A percentile compares a stretch with the other conserved stretches of the same genome.
These are phyloP conservation scores for Oryza meyeriana DNA, from an alignment of 176 grass and related monocot genomes.

Conservation along the genomic window DNA sequence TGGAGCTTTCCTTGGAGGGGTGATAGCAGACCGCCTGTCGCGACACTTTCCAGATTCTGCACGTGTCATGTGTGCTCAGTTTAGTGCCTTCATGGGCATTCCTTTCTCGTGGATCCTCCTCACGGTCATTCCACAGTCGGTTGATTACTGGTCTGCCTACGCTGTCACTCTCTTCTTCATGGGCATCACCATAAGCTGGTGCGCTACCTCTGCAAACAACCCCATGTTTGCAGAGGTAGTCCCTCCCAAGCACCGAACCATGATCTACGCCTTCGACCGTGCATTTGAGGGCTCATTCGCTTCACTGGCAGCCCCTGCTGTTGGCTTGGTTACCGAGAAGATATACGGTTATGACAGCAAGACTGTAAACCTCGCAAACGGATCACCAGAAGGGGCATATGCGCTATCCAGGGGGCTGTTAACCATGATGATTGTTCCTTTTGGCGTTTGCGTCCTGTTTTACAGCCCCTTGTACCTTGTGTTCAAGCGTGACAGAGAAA, in stretches of 20 bases:
- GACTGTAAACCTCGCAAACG: constrained; percentile 54
- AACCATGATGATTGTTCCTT: constrained; percentile 85
- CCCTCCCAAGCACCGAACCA: constrained; percentile 69
- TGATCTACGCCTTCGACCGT: constrained; percentile 82
- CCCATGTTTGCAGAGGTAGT: constrained; percentile 92
- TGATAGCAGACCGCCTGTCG: constrained; percentile 73
- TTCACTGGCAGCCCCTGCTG: constrained; percentile 65
- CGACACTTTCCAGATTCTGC: constrained; percentile 55
- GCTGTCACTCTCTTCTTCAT: constrained; percentile 68
- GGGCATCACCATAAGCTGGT: constrained; percentile 85
- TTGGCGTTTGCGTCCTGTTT: constrained; percentile 75
- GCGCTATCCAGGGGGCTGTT: constrained; percentile 71
- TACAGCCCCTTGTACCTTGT: constrained; percentile 80
- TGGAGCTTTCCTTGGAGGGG: constrained; percentile 65
- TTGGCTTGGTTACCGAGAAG: constrained; percentile 69
- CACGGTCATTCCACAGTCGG: constrained; percentile 56
- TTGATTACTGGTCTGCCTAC: constrained; percentile 58
- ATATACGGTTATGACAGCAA: constrained; percentile 80
- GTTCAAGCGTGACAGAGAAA: constrained; percentile 74
- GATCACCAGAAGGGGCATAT: constrained; percentile 66
- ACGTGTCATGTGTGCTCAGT: constrained; percentile 93
- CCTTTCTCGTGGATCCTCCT: constrained; percentile 86
- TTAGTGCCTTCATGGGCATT: constrained; percentile 95
- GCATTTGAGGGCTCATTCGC: constrained; percentile 77
- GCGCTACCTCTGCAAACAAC: constrained; percentile 72